Evolutionary conservation across 192 early-diverging fungal genomes (phyloP), one percentile per base, ranked within the genome.

Genomic region (Globomyces pollinis-pini): DNA sequence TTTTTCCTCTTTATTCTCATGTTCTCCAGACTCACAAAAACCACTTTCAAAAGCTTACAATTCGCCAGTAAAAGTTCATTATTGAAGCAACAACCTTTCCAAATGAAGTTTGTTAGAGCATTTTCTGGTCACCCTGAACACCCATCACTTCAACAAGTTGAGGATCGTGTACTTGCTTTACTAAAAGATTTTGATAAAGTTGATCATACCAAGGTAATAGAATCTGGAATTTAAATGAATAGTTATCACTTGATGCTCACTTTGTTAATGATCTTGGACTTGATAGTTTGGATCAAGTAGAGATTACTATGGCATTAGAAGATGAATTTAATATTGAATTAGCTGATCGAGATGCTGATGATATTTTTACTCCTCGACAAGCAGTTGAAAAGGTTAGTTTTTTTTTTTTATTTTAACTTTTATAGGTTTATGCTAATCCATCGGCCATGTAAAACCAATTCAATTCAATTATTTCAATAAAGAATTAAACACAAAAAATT

Each of bases 301-400:
- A 99, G 76, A 91, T 99, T 50, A 93, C 94, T 51, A 96, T 99
- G 93, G 94, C 94, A 55, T 87, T 99, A 60, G 96, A 99, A 75
- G 96, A 99, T 68, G 96, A 99, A 74, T 99, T 99, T 75, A 91
- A 88, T 65, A 85, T 99, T 57, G 96, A 99, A 76, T 88, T 99
- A 66, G 85, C 91, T 50, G 96, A 99, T 65, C 88, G 90, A 72
- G 94, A 92, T 61, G 93, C 94, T 44, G 96, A 99, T 72, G 85
- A 91, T 67, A 96, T 99, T 76, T 78, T 86, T 69, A 91, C 84
- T 44, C 83, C 90, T 24, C 74, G 80, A 55, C 82, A 94, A 63
- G 96, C 96, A 45, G 83, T 94, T 24, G 91, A 96, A 36, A 79
- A 76, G 70, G 77, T 83, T 31, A 13, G 21, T 0, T 28, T 7